Percentiles rank a stretch among this genome's conserved stretches.
Conservation (phyloP, 495 filamentous ascomycete genomes). For the Tuber magnatum region DNA sequence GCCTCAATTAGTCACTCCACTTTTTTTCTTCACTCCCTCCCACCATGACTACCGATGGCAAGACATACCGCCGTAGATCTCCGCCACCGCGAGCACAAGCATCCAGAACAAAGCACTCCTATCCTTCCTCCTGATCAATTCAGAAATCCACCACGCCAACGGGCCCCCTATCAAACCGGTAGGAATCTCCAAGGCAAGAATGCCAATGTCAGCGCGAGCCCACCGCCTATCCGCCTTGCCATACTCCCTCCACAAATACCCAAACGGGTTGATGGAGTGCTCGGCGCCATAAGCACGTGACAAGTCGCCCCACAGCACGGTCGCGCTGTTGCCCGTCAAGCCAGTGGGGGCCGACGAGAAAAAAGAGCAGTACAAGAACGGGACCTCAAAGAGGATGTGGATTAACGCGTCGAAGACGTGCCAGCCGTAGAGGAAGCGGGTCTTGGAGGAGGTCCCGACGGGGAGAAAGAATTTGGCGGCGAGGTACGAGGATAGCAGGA, state of each 20-base stretch:
- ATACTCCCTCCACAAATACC: constrained; percentile 84
- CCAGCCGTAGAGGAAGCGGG: constrained; percentile 83
- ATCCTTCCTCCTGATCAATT: constrained; percentile 54
- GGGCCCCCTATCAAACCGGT: constrained; percentile 75
- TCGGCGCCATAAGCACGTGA: constrained; percentile 60
- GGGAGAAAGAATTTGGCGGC: constrained; percentile 46
- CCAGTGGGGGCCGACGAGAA: constrained; percentile 54
- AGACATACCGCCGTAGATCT: constrained; percentile 73
- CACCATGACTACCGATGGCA: neutral
- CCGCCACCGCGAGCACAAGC: constrained; percentile 75
- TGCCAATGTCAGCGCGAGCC: constrained; percentile 67
- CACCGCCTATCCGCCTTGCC: constrained; percentile 78
- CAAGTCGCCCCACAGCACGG: constrained; percentile 45
- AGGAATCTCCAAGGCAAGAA: constrained; percentile 75
- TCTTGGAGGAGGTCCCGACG: constrained; percentile 45
- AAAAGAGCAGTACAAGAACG: constrained; percentile 89
- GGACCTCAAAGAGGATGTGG: constrained; percentile 80
- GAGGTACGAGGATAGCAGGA: constrained; percentile 47
- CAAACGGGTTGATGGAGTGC: constrained; percentile 59
- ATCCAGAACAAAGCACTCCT: constrained; percentile 58
- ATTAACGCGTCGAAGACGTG: constrained; percentile 86
- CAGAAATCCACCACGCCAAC: constrained; percentile 63
- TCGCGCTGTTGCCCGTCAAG: constrained; percentile 18
- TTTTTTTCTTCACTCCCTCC: neutral
- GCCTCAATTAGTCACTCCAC: constrained; percentile 2